Evolutionary conservation across 1,284 basidiomycete genomes (phyloP).

Genomic region (Fomitopsis schrenkii): DNA sequence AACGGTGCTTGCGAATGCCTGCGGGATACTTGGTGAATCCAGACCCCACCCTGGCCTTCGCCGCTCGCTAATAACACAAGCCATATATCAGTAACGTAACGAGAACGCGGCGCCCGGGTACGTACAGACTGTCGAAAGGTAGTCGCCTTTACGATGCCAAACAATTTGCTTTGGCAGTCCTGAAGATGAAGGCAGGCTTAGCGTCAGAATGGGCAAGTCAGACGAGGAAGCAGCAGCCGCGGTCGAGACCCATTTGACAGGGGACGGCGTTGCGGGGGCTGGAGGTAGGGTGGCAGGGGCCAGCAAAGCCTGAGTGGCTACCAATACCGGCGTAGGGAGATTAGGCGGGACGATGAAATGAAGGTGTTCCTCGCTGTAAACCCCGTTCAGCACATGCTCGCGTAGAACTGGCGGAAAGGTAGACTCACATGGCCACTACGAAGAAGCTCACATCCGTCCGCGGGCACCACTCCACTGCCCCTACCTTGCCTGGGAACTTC

Average conservation of each 20-base stretch:
- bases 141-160: constrained; percentile 97
- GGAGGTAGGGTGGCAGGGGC: constrained; percentile 62
- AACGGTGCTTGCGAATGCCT: constrained; percentile 98
- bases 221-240: constrained; percentile 43
- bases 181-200: constrained; percentile 60
- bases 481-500: constrained; percentile 80
- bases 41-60: constrained; percentile 69
- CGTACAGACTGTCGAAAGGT: constrained; percentile 89
- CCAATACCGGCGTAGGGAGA: constrained; percentile 53
- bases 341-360: constrained; percentile 84
- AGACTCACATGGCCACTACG: constrained; percentile 74
- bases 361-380: constrained; percentile 69
- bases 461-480: constrained; percentile 92
- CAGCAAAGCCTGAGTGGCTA: constrained; percentile 63
- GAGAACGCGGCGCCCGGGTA: neutral
- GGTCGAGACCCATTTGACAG: constrained; percentile 62
- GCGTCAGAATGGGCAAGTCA: constrained; percentile 54
- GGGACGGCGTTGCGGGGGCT: constrained; percentile 52
- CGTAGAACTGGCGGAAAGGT: neutral
- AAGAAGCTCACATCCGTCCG: constrained; percentile 81
- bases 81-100: constrained; percentile 3
- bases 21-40: constrained; percentile 94
- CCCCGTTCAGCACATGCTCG: neutral
- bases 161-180: constrained; percentile 82
- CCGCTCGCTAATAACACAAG: constrained; percentile 43